These are phyloP conservation scores for Malassezia obtusa DNA, from an alignment of 1,284 basidiomycete species.

Conservation along the genomic window DNA sequence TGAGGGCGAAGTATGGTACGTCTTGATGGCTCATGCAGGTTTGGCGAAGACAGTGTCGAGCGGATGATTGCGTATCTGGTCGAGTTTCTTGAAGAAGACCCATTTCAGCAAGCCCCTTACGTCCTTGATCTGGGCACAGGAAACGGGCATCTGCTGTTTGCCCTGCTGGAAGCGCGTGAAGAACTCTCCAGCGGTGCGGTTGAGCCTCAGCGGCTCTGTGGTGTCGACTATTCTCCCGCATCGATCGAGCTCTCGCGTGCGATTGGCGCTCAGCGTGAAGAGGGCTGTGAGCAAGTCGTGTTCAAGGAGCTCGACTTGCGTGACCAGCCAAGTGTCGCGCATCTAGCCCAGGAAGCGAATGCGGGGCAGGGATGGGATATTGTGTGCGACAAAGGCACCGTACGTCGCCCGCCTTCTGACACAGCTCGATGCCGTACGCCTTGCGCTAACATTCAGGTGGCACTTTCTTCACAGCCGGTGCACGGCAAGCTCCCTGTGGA, in stretches of 20 bases:
- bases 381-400: slow-evolving; percentile 48
- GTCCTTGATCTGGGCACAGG: slow-evolving; percentile 60
- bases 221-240: slow-evolving; percentile 70
- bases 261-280: slow-evolving; percentile 25
- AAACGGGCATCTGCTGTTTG: slow-evolving; percentile 72
- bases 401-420: neutral
- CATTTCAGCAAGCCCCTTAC: slow-evolving; percentile 10
- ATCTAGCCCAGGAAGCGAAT: slow-evolving; percentile 12
- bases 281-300: slow-evolving; percentile 29
- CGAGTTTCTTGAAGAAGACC: slow-evolving; percentile 10
- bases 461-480: slow-evolving; percentile 60
- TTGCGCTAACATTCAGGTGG: slow-evolving; percentile 52
- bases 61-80: slow-evolving; percentile 57
- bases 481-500: slow-evolving; percentile 56
- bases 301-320: slow-evolving; percentile 47
- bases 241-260: slow-evolving; percentile 54
- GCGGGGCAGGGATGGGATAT: slow-evolving; percentile 40
- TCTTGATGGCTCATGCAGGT: slow-evolving; percentile 54
- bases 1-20: slow-evolving; percentile 76
- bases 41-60: slow-evolving; percentile 67
- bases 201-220: slow-evolving; percentile 54
- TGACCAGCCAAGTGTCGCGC: slow-evolving; percentile 9
- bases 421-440: slow-evolving; percentile 62
- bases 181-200: slow-evolving; percentile 58
- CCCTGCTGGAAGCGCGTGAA: slow-evolving; percentile 50